phyloP scores from a whole-genome alignment of 108 stramenopile species.

The Mediolabrus comicus region DNA sequence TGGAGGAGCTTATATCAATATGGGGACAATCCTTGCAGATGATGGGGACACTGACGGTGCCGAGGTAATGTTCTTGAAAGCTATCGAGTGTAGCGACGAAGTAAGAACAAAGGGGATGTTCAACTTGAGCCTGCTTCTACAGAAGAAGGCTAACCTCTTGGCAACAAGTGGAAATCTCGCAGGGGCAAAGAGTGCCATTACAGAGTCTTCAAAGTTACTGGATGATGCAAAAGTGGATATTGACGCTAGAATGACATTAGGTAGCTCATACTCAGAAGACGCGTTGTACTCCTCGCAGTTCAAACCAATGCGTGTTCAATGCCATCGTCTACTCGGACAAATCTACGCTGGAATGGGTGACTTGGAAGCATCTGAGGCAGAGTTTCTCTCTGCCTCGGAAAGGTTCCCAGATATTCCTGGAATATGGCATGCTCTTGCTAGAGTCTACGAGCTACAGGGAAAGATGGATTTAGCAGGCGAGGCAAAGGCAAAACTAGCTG shows the following conservation, averaged over 20 bases:
- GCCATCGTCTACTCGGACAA: conserved; percentile 45
- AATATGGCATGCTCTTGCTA: conserved; percentile 48
- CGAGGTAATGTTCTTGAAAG: conserved; percentile 57
- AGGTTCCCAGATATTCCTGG: conserved; percentile 37
- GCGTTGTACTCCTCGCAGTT: conserved; percentile 30
- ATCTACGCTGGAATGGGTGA: conserved; percentile 48
- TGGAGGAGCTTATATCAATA: conserved; percentile 60
- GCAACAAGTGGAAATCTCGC: conserved; percentile 46
- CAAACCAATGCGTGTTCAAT: conserved; percentile 44
- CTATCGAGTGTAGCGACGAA: conserved; percentile 39
- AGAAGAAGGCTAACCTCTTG: conserved; percentile 35
- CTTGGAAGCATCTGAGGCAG: conserved; percentile 44
- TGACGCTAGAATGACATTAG: conserved; percentile 19
- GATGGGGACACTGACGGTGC: conserved; percentile 50
- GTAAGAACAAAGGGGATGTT: conserved; percentile 53
- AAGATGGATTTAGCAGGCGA: conserved; percentile 40
- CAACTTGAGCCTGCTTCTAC: conserved; percentile 51
- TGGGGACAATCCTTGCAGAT: conserved; percentile 57
- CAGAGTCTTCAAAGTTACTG: conserved; percentile 26
- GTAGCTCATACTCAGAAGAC: conserved; percentile 18
- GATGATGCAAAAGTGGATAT: conserved; percentile 46
- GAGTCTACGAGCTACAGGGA: conserved; percentile 57
- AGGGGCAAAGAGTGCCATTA: conserved; percentile 27
- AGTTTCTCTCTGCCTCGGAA: conserved; percentile 46
- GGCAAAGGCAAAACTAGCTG: conserved; percentile 11